Evolutionary conservation across 2,329 filamentous ascomycete species (phyloP).

Genomic region (Grosmannia huntii): DNA sequence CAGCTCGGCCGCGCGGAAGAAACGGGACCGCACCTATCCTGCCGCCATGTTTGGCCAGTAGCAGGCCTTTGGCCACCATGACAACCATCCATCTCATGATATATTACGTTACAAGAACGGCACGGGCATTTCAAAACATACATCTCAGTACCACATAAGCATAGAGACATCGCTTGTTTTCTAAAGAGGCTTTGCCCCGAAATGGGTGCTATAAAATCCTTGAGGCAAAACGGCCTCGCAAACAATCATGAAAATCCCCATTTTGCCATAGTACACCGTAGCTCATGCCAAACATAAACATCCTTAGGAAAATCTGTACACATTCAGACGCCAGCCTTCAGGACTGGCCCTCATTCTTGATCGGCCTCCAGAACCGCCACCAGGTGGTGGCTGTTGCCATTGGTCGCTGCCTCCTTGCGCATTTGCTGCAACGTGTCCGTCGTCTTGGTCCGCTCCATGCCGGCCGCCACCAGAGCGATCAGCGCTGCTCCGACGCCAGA

Average conservation of each 20-base stretch:
- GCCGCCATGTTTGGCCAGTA: slow-evolving; percentile 44
- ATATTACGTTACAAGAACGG: neutral
- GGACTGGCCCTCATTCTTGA: slow-evolving; percentile 2
- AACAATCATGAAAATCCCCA: neutral
- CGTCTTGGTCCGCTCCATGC: slow-evolving; percentile 37
- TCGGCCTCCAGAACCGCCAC: slow-evolving; percentile 15
- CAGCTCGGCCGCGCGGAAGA: slow-evolving; percentile 34
- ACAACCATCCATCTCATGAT: neutral
- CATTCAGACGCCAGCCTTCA: neutral
- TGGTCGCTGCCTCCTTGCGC: slow-evolving; percentile 18
- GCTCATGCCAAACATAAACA: neutral
- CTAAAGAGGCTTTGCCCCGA: no score
- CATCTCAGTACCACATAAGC: neutral
- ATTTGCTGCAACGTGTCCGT: slow-evolving; percentile 29
- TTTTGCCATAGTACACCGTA: neutral
- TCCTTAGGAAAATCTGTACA: neutral
- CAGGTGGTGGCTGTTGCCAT: slow-evolving; percentile 20
- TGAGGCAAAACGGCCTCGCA: no score
- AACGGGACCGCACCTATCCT: slow-evolving; percentile 48
- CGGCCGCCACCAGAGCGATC: slow-evolving; percentile 79
- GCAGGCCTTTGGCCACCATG: neutral
- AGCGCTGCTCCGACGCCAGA: slow-evolving; percentile 90
- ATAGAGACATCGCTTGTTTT: neutral
- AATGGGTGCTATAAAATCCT: neutral
- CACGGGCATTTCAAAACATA: neutral